Conservation (phyloP, 1,284 basidiomycete genomes). For the Macrocystidia cucumis region DNA sequence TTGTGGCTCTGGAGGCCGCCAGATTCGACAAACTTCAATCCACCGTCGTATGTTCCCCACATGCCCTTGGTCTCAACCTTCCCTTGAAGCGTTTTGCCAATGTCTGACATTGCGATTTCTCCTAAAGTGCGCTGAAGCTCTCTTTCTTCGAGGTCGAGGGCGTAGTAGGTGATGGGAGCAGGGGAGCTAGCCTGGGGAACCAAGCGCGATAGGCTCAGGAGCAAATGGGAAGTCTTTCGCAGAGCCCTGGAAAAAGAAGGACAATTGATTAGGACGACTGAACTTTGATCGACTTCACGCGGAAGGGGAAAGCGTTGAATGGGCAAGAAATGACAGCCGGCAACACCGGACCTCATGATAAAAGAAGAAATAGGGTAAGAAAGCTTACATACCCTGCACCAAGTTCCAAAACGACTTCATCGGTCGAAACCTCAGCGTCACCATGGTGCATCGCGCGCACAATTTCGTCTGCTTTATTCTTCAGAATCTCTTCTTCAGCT, state of each 20-base stretch:
- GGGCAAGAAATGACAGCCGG: background rate
- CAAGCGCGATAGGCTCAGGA: conserved; percentile 63
- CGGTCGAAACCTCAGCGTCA: conserved; percentile 35
- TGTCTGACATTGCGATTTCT: conserved; percentile 55
- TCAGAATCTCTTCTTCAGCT: conserved; percentile 69
- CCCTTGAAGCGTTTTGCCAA: conserved; percentile 59
- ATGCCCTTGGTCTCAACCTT: conserved; percentile 77
- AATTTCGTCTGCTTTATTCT: conserved; percentile 54
- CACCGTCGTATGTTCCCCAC: conserved; percentile 87
- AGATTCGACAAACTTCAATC: conserved; percentile 57
- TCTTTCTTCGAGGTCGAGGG: conserved; percentile 85
- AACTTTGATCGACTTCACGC: no score
- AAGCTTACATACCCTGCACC: conserved; percentile 73
- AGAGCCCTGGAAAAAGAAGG: conserved; percentile 49
- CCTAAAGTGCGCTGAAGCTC: conserved; percentile 81
- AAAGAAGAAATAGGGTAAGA: conserved; percentile 5
- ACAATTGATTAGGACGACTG: conserved; percentile 5
- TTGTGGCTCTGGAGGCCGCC: conserved; percentile 38
- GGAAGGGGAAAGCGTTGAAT: no score
- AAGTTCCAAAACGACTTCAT: conserved; percentile 71
- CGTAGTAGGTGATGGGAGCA: conserved; percentile 79
- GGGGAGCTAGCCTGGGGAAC: conserved; percentile 24
- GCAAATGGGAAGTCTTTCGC: conserved; percentile 86
- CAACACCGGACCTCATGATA: conserved; percentile 3
- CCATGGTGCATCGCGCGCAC: conserved; percentile 63